These are phyloP conservation scores for Torulaspora gathmanii DNA, from an alignment of 805 yeast genomes.

Conservation along the genomic window DNA sequence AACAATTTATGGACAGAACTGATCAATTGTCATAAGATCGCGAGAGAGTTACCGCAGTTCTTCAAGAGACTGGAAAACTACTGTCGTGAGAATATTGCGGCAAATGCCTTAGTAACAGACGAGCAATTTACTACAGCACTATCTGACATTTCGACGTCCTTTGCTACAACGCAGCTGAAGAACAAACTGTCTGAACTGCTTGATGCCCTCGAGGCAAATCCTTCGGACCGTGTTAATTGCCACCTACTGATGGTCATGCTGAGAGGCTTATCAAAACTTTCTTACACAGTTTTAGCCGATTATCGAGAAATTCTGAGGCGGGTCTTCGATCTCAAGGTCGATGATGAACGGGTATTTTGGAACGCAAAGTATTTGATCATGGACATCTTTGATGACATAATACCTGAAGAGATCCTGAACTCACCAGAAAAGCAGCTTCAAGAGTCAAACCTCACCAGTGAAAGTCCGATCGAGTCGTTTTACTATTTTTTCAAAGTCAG, in stretches of 20 bases:
- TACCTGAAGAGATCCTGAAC: conserved; percentile 27
- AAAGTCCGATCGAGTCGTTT: conserved; percentile 22
- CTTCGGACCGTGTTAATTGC: conserved; percentile 12
- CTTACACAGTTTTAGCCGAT: conserved; percentile 29
- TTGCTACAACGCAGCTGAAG: conserved; percentile 46
- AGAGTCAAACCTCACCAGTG: conserved; percentile 1
- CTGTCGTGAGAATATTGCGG: conserved; percentile 7
- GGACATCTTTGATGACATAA: conserved; percentile 43
- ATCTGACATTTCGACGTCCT: conserved; percentile 39
- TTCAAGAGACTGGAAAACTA: conserved; percentile 42
- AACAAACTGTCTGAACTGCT: conserved; percentile 25
- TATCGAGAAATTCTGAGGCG: conserved; percentile 22
- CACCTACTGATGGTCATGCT: conserved; percentile 33
- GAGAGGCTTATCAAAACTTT: conserved; percentile 40
- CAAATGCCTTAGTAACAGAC: conserved; percentile 23
- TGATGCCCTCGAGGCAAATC: conserved; percentile 5
- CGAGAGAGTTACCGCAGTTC: conserved; percentile 54
- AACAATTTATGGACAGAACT: conserved; percentile 32
- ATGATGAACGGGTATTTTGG: conserved; percentile 37
- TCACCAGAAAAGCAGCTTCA: conserved; percentile 8
- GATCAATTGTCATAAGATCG: conserved; percentile 47
- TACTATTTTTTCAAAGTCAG: conserved; percentile 46
- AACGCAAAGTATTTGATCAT: conserved; percentile 44
- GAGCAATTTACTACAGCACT: conserved; percentile 36
- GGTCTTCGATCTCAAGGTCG: conserved; percentile 24